Conservation (phyloP, 1,284 basidiomycete species). For the Volvariella volvacea region DNA sequence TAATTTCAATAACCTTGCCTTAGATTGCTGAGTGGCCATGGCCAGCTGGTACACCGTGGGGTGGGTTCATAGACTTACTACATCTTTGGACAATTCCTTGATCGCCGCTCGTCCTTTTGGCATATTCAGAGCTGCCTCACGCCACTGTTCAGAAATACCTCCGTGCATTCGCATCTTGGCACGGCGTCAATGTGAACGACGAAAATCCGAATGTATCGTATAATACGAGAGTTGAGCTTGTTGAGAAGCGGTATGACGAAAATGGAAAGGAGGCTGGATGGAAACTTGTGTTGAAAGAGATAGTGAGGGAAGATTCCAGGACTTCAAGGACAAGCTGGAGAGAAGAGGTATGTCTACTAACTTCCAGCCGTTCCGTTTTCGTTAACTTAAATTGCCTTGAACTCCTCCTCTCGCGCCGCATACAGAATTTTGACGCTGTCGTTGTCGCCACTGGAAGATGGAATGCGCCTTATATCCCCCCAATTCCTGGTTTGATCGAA, state of each 20-base stretch:
- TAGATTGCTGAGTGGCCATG: constrained; percentile 22
- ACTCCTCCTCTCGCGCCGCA: too few species aligned
- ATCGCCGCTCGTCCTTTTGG: too few species aligned
- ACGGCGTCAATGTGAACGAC: constrained; percentile 35
- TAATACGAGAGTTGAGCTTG: constrained; percentile 42
- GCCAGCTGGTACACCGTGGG: constrained; percentile 27
- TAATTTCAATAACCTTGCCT: neutral
- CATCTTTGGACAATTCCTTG: neutral
- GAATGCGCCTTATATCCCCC: constrained; percentile 37
- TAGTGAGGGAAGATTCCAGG: constrained; percentile 17
- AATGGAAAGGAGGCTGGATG: constrained; percentile 27
- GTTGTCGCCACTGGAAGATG: constrained; percentile 40
- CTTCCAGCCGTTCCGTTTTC: neutral
- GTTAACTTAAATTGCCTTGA: constrained; percentile 1
- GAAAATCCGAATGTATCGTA: constrained; percentile 30
- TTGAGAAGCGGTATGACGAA: constrained; percentile 29
- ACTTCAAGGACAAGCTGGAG: constrained; percentile 28
- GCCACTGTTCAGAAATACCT: constrained; percentile 20
- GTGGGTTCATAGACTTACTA: constrained; percentile 11
- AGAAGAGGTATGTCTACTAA: constrained; percentile 22
- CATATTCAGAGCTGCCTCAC: constrained; percentile 25
- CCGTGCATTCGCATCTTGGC: constrained; percentile 31
- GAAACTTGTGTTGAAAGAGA: constrained; percentile 28
- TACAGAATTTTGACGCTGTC: constrained; percentile 41
- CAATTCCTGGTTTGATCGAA: constrained; percentile 25